Evolutionary conservation across 805 yeast genomes (phyloP).

Genomic region (Yarrowia sp.): DNA sequence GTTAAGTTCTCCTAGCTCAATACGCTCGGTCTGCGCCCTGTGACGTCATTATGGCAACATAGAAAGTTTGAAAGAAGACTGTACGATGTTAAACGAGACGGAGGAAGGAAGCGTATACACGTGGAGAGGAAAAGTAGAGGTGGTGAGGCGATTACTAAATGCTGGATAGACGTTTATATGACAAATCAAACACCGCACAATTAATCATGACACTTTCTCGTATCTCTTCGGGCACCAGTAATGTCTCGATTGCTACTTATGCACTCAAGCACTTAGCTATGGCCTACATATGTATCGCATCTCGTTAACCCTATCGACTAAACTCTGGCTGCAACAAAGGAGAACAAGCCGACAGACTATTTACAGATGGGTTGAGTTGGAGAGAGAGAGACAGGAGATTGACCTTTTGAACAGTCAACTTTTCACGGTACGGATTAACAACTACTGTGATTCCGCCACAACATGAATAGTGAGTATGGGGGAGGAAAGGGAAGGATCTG

Average conservation of each 20-base stretch:
- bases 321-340: constrained; percentile 9
- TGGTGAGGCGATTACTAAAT: background rate
- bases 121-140: constrained; percentile 2
- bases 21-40: background rate
- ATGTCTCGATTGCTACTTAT: background rate
- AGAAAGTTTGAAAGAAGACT: background rate
- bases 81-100: no score
- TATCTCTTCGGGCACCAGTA: background rate
- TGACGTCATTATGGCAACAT: background rate
- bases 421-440: no score
- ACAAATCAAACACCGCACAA: background rate
- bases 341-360: background rate
- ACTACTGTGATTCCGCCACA: no score
- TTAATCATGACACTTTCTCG: background rate
- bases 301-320: constrained; percentile 14
- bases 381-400: background rate
- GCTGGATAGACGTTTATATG: background rate
- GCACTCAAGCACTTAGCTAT: background rate
- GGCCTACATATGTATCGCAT: background rate
- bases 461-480: constrained; percentile 12
- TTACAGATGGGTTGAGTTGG: no score
- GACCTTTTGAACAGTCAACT: no score
- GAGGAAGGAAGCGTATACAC: constrained; percentile 8
- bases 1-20: no score
- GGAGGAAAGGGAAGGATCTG: no score